Evolutionary conservation across 169 alveolate species (phyloP).

Genomic region (Cryptosporidium ryanae): DNA sequence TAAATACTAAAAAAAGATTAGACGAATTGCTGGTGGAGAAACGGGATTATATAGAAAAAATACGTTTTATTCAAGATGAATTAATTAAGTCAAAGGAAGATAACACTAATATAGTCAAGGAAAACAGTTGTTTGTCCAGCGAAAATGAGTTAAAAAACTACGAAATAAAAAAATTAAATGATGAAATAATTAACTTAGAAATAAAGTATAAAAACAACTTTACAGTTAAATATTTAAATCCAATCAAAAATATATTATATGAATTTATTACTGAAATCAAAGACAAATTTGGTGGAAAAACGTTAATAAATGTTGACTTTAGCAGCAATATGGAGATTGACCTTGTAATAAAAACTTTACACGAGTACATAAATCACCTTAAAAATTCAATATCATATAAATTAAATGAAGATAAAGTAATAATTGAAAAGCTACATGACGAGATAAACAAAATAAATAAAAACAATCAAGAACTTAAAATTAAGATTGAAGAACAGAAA

Average conservation of each 20-base stretch:
- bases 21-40: conserved; percentile 21
- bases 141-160: conserved; percentile 36
- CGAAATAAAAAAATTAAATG: conserved; percentile 59
- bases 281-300: neutral
- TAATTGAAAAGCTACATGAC: conserved; percentile 44
- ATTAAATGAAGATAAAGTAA: conserved; percentile 19
- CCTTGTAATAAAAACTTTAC: conserved; percentile 31
- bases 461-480: neutral
- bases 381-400: conserved; percentile 8
- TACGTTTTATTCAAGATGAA: conserved; percentile 11
- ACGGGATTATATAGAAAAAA: conserved; percentile 19
- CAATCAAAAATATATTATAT: conserved; percentile 34
- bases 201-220: conserved; percentile 23
- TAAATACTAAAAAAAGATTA: conserved; percentile 18
- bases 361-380: conserved; percentile 41
- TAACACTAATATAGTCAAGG: conserved; percentile 13
- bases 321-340: conserved; percentile 32
- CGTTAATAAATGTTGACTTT: conserved; percentile 31
- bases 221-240: conserved; percentile 41
- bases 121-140: conserved; percentile 44
- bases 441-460: conserved; percentile 27
- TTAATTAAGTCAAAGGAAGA: conserved; percentile 35
- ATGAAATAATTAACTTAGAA: conserved; percentile 20
- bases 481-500: neutral
- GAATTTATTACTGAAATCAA: conserved; percentile 35